Percentiles rank a stretch among this genome's conserved stretches.
Conservation (phyloP, 139 green algal genomes). For the Picochlorum sp. region DNA sequence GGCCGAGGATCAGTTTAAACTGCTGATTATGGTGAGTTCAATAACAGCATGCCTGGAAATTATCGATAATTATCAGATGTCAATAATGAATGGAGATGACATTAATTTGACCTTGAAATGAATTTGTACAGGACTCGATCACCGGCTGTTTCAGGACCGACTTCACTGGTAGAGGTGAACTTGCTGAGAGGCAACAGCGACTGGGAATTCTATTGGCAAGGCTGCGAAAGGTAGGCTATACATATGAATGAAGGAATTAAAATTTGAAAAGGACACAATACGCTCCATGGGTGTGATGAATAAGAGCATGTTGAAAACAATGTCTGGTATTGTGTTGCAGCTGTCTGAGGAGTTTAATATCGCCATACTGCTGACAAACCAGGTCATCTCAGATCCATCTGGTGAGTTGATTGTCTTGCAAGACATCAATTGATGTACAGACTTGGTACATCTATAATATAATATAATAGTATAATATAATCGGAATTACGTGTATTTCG, state of each 20-base stretch:
- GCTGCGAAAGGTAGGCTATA: constrained; percentile 68
- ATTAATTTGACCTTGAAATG: neutral
- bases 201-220: constrained; percentile 55
- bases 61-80: neutral
- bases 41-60: constrained; percentile 12
- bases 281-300: too few relatives aligned
- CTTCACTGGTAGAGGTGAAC: constrained; percentile 79
- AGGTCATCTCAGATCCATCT: constrained; percentile 71
- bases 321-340: too few relatives aligned
- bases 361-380: constrained; percentile 84
- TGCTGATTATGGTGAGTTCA: constrained; percentile 2
- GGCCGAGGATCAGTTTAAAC: constrained; percentile 61
- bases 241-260: neutral
- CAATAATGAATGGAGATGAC: neutral
- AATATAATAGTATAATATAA: too few relatives aligned
- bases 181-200: constrained; percentile 86
- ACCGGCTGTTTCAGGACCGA: constrained; percentile 75
- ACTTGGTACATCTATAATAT: too few relatives aligned
- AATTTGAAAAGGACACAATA: too few relatives aligned
- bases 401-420: too few relatives aligned
- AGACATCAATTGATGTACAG: too few relatives aligned
- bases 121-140: constrained; percentile 69
- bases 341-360: constrained; percentile 87
- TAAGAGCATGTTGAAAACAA: too few relatives aligned
- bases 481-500: too few relatives aligned